Percentiles rank a stretch among this genome's conserved stretches.
phyloP scores from a whole-genome alignment of 352 stramenopile species.

The Thalassiosira tumida region DNA sequence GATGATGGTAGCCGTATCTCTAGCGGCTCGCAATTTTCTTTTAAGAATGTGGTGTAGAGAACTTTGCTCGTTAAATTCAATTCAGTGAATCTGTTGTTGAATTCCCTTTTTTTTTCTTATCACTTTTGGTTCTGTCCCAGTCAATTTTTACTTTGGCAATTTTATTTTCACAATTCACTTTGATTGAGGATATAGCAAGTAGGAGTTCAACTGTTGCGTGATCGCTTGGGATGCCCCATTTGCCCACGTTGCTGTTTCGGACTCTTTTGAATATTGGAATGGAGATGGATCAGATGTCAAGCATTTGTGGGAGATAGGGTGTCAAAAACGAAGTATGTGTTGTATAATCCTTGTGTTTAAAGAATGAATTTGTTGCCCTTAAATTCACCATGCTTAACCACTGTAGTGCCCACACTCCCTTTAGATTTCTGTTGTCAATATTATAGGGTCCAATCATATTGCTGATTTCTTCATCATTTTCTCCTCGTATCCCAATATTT shows the following conservation, averaged over 20 bases:
- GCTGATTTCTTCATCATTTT: too few species aligned
- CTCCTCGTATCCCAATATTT: slow-evolving; percentile 11
- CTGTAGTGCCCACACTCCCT: background rate
- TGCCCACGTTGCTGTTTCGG: background rate
- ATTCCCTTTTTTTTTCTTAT: background rate
- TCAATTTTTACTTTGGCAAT: background rate
- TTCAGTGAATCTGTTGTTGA: background rate
- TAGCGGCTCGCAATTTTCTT: background rate
- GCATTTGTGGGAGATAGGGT: background rate
- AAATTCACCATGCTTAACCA: background rate
- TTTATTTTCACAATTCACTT: background rate
- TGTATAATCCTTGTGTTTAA: background rate
- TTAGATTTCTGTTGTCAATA: slow-evolving; percentile 37
- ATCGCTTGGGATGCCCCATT: slow-evolving; percentile 5
- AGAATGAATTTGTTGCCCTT: background rate
- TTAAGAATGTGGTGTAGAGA: background rate
- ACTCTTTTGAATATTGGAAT: background rate
- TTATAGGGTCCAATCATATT: slow-evolving; percentile 27
- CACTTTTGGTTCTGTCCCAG: background rate
- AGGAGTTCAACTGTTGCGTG: background rate
- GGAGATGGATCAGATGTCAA: background rate
- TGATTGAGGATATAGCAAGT: background rate
- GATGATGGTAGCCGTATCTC: background rate
- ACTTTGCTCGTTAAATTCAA: background rate
- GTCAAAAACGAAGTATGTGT: background rate